Percentiles rank a stretch among this genome's conserved stretches.
Evolutionary conservation across 2,329 filamentous ascomycete genomes (phyloP).

Genomic region (Delphinella strobiligena): DNA sequence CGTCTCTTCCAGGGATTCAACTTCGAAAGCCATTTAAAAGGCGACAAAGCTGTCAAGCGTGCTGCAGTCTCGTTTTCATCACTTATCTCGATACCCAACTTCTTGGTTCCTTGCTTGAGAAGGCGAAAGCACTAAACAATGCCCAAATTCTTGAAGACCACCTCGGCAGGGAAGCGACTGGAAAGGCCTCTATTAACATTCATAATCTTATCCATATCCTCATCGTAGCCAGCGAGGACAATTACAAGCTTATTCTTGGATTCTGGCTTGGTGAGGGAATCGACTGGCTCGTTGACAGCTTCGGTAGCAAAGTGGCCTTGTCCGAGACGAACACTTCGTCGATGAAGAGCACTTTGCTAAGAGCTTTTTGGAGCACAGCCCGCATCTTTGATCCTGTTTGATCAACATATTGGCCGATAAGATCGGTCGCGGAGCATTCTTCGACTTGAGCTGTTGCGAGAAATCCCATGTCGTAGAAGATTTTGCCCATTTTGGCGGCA

Average conservation of each 20-base stretch:
- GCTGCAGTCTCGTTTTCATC: too few relatives aligned
- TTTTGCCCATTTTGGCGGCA: conserved; percentile 60
- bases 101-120: too few relatives aligned
- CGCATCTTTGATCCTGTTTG: conserved; percentile 58
- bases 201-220: conserved; percentile 54
- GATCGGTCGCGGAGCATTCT: conserved; percentile 55
- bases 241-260: conserved; percentile 51
- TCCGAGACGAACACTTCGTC: conserved; percentile 60
- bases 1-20: too few relatives aligned
- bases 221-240: conserved; percentile 57
- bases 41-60: too few relatives aligned
- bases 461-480: conserved; percentile 66
- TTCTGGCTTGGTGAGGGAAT: conserved; percentile 42
- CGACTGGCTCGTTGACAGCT: conserved; percentile 41
- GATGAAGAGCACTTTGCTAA: conserved; percentile 60
- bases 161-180: conserved; percentile 50
- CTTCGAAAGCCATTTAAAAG: too few relatives aligned
- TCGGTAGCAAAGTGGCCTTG: conserved; percentile 46
- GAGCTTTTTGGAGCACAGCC: conserved; percentile 45
- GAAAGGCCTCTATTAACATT: conserved; percentile 49
- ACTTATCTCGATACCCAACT: too few relatives aligned
- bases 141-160: too few relatives aligned
- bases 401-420: conserved; percentile 57
- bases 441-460: conserved; percentile 47
- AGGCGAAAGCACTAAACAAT: too few relatives aligned